Evolutionary conservation across 2,329 filamentous ascomycete species (phyloP).

Genomic region (Ascochyta koolunga): DNA sequence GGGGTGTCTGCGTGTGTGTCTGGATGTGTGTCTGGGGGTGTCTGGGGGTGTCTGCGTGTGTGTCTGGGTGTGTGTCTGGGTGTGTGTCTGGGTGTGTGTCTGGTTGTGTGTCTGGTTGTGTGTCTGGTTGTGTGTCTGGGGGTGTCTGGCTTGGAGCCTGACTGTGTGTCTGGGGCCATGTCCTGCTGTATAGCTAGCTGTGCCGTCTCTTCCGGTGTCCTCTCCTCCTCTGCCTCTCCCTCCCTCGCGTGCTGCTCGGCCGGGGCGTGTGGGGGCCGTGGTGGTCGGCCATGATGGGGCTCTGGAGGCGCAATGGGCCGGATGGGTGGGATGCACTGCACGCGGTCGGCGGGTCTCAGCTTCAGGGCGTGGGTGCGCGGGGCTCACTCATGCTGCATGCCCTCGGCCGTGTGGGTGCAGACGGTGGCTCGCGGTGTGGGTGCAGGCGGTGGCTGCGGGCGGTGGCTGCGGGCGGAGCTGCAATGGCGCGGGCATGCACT

Average conservation of each 20-base stretch:
- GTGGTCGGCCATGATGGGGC: constrained; percentile 45
- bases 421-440: no score
- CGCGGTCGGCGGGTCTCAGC: constrained; percentile 22
- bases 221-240: not conserved
- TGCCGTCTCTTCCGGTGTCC: not conserved
- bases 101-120: no score
- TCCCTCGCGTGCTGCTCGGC: constrained; percentile 2
- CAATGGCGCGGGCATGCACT: not conserved
- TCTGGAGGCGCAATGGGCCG: constrained; percentile 5
- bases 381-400: not conserved
- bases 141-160: no score
- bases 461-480: not conserved
- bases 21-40: not conserved
- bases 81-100: no score
- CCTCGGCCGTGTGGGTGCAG: no score
- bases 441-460: no score
- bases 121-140: constrained; percentile 16
- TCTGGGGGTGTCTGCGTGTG: not conserved
- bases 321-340: constrained; percentile 20
- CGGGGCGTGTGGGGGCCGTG: constrained; percentile 10
- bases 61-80: not conserved
- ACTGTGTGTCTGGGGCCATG: no score
- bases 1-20: not conserved
- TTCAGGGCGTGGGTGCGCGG: not conserved
- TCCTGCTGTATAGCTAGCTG: not conserved